Percentiles rank a stretch among this genome's conserved stretches.
phyloP scores from a whole-genome alignment of 306 rosid genomes.

The Ormosia emarginata region DNA sequence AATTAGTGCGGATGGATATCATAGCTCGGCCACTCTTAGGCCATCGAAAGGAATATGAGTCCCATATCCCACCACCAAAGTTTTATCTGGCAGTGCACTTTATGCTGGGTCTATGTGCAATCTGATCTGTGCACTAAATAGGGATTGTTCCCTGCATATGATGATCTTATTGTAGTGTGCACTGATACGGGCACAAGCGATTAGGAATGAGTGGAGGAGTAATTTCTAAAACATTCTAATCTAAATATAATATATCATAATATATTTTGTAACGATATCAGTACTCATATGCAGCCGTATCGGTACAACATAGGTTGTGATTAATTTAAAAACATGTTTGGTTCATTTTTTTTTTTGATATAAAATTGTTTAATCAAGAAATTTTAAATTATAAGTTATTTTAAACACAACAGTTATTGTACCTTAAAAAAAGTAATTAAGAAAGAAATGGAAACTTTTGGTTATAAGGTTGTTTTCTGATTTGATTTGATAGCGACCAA shows the following conservation, averaged over 20 bases:
- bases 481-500: not conserved
- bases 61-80: constrained; percentile 24
- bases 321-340: not conserved
- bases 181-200: not conserved
- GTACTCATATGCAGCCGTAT: not conserved
- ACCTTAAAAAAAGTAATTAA: no score
- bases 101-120: constrained; percentile 32
- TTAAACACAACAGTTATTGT: no score
- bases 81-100: constrained; percentile 26
- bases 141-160: constrained; percentile 26
- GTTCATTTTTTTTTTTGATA: no score
- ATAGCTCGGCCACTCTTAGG: constrained; percentile 22
- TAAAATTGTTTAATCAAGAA: no score
- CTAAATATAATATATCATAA: not conserved
- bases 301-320: not conserved
- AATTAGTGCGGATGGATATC: constrained; percentile 25
- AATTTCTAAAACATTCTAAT: not conserved
- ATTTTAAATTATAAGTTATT: no score
- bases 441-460: no score
- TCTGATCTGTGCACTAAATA: constrained; percentile 20
- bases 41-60: constrained; percentile 29
- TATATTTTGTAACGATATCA: not conserved
- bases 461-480: not conserved
- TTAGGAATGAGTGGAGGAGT: not conserved
- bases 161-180: not conserved